Percentiles rank a stretch among this genome's conserved stretches.
phyloP scores from a whole-genome alignment of 441 rosid species.

The Rhodomyrtus psidioides region DNA sequence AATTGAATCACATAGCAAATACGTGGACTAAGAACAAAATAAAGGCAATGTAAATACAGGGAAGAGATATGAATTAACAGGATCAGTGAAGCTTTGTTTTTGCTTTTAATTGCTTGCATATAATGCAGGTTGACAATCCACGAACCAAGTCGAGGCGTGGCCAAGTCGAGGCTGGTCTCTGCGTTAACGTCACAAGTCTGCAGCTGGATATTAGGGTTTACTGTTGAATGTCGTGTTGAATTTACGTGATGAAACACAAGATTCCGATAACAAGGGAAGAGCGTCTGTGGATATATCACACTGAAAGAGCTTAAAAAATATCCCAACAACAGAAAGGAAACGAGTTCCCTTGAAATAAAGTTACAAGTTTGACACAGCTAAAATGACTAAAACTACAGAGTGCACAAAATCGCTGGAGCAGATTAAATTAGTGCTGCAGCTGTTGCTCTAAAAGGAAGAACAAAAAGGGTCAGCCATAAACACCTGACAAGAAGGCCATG shows the following conservation, averaged over 20 bases:
- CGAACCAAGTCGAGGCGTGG: not conserved
- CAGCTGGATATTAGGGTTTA: not conserved
- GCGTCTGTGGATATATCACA: not conserved
- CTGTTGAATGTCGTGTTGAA: not conserved
- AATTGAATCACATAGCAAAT: not conserved
- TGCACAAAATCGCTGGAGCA: conserved; percentile 48
- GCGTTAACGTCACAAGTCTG: not conserved
- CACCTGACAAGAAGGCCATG: conserved; percentile 11
- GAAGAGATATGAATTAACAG: not conserved
- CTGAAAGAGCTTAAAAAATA: not conserved
- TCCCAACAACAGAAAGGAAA: not conserved
- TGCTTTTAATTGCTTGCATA: not conserved
- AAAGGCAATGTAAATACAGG: not conserved
- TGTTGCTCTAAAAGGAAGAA: conserved; percentile 6
- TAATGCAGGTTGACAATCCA: not conserved
- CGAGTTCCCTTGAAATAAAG: not conserved
- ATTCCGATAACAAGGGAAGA: not conserved
- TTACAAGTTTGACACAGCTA: not conserved
- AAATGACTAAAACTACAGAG: not conserved
- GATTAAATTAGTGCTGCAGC: conserved; percentile 20
- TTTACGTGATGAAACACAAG: not conserved
- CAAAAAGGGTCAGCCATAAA: conserved; percentile 15
- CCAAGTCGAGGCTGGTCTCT: not conserved
- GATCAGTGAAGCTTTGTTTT: not conserved
- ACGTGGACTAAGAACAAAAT: not conserved